Conservation (phyloP, 2,329 filamentous ascomycete species). For the Nemania sp. region DNA sequence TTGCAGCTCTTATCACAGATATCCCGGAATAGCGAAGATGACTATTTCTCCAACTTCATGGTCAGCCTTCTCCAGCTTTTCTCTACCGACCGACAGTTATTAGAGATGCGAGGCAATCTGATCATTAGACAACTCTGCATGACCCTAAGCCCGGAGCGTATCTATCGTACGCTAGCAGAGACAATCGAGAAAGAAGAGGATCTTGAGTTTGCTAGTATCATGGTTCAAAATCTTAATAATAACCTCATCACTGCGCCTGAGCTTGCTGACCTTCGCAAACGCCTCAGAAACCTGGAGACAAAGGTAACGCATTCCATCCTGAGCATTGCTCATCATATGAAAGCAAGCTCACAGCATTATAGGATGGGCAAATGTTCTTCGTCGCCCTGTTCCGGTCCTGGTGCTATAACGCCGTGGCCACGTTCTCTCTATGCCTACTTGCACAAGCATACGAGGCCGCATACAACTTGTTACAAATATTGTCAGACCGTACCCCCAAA, state of each 20-base stretch:
- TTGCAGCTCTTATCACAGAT: slow-evolving; percentile 95
- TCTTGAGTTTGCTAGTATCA: slow-evolving; percentile 98
- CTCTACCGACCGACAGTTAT: slow-evolving; percentile 88
- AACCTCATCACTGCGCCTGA: slow-evolving; percentile 98
- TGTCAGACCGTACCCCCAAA: slow-evolving; percentile 66
- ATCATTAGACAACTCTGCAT: slow-evolving; percentile 96
- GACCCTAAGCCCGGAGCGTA: slow-evolving; percentile 91
- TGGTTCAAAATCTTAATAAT: slow-evolving; percentile 99
- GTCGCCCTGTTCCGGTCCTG: slow-evolving; percentile 94
- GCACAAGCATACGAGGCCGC: slow-evolving; percentile 98
- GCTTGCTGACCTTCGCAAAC: slow-evolving; percentile 87
- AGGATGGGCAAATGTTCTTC: slow-evolving; percentile 96
- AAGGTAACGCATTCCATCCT: slow-evolving; percentile 64
- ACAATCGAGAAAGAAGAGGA: slow-evolving; percentile 98
- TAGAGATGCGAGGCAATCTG: slow-evolving; percentile 93
- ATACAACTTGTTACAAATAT: slow-evolving; percentile 94
- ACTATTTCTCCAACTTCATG: slow-evolving; percentile 99
- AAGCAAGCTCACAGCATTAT: slow-evolving; percentile 32
- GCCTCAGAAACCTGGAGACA: slow-evolving; percentile 89
- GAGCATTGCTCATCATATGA: background rate
- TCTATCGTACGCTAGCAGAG: slow-evolving; percentile 94
- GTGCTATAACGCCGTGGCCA: slow-evolving; percentile 98
- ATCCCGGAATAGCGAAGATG: slow-evolving; percentile 94
- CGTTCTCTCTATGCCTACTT: slow-evolving; percentile 93
- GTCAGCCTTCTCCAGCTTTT: slow-evolving; percentile 95